phyloP scores from a whole-genome alignment of 192 early-diverging fungal species.

The Funneliformis mosseae region DNA sequence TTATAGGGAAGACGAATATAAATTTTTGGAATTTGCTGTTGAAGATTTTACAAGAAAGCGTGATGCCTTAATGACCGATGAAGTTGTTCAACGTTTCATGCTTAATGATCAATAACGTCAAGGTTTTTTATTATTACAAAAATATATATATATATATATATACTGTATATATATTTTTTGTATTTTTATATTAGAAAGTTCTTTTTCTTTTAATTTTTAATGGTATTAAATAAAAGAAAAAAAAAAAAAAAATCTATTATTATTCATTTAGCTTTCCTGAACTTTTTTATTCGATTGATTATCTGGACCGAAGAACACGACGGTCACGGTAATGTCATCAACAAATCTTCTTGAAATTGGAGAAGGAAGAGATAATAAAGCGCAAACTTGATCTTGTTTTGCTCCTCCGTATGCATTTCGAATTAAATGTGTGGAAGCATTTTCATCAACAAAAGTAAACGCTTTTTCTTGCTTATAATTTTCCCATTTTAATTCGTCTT shows the following conservation, averaged over 20 bases:
- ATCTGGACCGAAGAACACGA: conserved; percentile 36
- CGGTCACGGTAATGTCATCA: conserved; percentile 83
- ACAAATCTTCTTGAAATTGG: conserved; percentile 67
- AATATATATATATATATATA: too few species aligned
- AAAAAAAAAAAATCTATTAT: too few species aligned
- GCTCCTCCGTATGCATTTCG: conserved; percentile 65
- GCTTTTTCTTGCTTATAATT: conserved; percentile 34
- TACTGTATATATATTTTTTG: too few species aligned
- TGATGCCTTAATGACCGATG: conserved; percentile 12
- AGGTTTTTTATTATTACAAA: too few species aligned
- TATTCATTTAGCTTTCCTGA: background rate
- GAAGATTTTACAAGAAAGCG: conserved; percentile 32
- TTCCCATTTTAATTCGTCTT: background rate
- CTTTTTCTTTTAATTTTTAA: background rate
- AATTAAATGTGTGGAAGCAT: conserved; percentile 74
- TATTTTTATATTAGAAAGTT: too few species aligned
- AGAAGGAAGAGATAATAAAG: conserved; percentile 64
- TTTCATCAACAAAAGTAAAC: conserved; percentile 40
- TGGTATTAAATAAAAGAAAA: background rate
- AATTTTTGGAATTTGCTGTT: conserved; percentile 25
- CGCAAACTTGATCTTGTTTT: conserved; percentile 61
- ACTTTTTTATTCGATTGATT: background rate
- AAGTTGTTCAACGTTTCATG: conserved; percentile 17
- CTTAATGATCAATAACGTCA: background rate
- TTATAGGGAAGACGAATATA: conserved; percentile 28